phyloP scores from a whole-genome alignment of 2,329 filamentous ascomycete genomes.

The Clonostachys rosea region DNA sequence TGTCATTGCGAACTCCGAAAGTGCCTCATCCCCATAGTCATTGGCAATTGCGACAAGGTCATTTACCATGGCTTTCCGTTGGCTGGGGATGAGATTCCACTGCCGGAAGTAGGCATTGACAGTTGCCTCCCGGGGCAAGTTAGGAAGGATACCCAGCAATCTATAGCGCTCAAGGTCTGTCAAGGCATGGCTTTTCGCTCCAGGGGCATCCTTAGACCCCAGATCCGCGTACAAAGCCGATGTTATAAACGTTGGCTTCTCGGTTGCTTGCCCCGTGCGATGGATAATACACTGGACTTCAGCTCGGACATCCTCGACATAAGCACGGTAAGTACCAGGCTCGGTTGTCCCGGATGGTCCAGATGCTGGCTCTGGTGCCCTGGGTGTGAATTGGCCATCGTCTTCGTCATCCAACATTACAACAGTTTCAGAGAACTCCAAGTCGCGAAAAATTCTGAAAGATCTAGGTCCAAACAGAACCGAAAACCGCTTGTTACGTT shows the following conservation, averaged over 20 bases:
- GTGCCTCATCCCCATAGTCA: slow-evolving; percentile 22
- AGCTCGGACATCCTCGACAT: slow-evolving; percentile 41
- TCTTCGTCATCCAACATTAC: slow-evolving; percentile 12
- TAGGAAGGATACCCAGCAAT: slow-evolving; percentile 28
- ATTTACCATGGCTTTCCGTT: slow-evolving; percentile 21
- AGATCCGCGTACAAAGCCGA: slow-evolving; percentile 22
- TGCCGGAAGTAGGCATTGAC: slow-evolving; percentile 33
- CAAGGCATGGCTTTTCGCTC: slow-evolving; percentile 15
- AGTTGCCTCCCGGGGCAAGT: slow-evolving; percentile 23
- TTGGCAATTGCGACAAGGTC: slow-evolving; percentile 25
- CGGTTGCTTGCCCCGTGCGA: slow-evolving; percentile 21
- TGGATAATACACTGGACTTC: slow-evolving; percentile 40
- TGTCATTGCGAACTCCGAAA: slow-evolving; percentile 28
- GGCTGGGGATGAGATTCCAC: slow-evolving; percentile 26
- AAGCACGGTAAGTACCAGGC: slow-evolving; percentile 36
- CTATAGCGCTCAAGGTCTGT: slow-evolving; percentile 25
- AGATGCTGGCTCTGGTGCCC: slow-evolving; percentile 19
- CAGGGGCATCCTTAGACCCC: slow-evolving; percentile 19
- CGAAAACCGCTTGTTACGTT: slow-evolving; percentile 51
- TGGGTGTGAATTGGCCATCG: slow-evolving; percentile 28
- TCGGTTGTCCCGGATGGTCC: slow-evolving; percentile 26
- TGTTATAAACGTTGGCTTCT: slow-evolving; percentile 19
- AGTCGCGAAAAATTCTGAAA: slow-evolving; percentile 38
- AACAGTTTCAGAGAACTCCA: slow-evolving; percentile 41
- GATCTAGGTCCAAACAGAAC: slow-evolving; percentile 48